Percentiles rank a stretch among this genome's conserved stretches.
Evolutionary conservation across 1,284 basidiomycete genomes (phyloP).

Genomic region (Sparassis latifolia): DNA sequence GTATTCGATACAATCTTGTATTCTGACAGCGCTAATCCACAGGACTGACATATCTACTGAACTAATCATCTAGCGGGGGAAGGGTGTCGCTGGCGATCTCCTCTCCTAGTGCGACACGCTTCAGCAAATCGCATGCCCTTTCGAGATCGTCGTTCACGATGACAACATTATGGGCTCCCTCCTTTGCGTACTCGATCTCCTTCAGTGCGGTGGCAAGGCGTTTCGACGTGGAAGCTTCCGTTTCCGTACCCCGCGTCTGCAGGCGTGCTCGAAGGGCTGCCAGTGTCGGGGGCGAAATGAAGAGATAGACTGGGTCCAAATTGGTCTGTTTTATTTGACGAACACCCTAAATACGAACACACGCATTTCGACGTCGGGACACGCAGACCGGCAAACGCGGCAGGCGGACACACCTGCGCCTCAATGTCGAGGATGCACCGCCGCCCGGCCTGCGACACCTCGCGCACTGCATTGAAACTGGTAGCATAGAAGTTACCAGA

Average conservation of each 20-base stretch:
- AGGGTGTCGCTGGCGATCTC: constrained; percentile 45
- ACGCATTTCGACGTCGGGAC: constrained; percentile 12
- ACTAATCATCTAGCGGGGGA: constrained; percentile 51
- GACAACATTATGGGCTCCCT: constrained; percentile 75
- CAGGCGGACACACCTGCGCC: constrained; percentile 64
- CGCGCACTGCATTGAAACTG: constrained; percentile 61
- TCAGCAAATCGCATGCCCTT: constrained; percentile 70
- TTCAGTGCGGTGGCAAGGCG: constrained; percentile 76
- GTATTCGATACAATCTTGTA: no score
- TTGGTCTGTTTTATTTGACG: constrained; percentile 69
- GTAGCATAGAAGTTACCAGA: constrained; percentile 94
- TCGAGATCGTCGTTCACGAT: constrained; percentile 93
- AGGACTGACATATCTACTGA: no score
- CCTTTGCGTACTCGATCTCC: constrained; percentile 84
- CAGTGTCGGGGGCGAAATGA: constrained; percentile 87
- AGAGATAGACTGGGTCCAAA: constrained; percentile 86
- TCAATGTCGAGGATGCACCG: constrained; percentile 97
- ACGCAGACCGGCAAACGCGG: constrained; percentile 3
- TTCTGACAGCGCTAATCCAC: no score
- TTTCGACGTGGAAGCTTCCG: constrained; percentile 65
- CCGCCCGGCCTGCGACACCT: constrained; percentile 53
- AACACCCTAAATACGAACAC: constrained; percentile 60
- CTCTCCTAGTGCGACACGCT: constrained; percentile 67
- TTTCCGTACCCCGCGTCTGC: constrained; percentile 81
- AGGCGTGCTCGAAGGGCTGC: constrained; percentile 64